A percentile compares a stretch with the other conserved stretches of the same genome.
These are phyloP conservation scores for Clonostachys byssicola DNA, from an alignment of 2,329 filamentous ascomycete genomes.

Conservation along the genomic window DNA sequence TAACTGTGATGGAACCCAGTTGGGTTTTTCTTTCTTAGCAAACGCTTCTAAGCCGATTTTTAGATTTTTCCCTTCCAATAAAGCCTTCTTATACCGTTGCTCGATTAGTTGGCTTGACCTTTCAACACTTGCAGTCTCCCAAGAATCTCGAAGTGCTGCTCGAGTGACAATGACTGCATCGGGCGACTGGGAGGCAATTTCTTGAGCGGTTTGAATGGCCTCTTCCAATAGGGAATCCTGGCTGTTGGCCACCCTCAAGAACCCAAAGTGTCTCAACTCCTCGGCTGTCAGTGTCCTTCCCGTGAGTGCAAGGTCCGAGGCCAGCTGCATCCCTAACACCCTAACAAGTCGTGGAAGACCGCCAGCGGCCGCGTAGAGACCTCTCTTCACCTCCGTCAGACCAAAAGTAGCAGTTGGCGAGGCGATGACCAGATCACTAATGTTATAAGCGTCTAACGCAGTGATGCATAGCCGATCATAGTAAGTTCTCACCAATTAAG, in stretches of 20 bases:
- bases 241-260: slow-evolving; percentile 13
- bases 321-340: slow-evolving; percentile 36
- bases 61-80: slow-evolving; percentile 41
- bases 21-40: slow-evolving; percentile 40
- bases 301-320: slow-evolving; percentile 43
- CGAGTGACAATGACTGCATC: slow-evolving; percentile 34
- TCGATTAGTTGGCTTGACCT: slow-evolving; percentile 29
- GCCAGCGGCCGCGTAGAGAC: slow-evolving; percentile 48
- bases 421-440: slow-evolving; percentile 47
- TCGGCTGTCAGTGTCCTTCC: slow-evolving; percentile 37
- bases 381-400: slow-evolving; percentile 48
- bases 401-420: slow-evolving; percentile 45
- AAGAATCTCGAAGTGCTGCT: slow-evolving; percentile 26
- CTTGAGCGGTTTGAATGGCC: slow-evolving; percentile 24
- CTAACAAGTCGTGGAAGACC: slow-evolving; percentile 46
- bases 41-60: slow-evolving; percentile 45
- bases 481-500: slow-evolving; percentile 40
- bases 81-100: slow-evolving; percentile 29
- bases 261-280: slow-evolving; percentile 27
- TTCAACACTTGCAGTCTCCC: slow-evolving; percentile 35
- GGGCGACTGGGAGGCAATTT: slow-evolving; percentile 23
- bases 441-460: not conserved
- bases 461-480: not conserved
- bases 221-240: slow-evolving; percentile 26
- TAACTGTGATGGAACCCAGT: slow-evolving; percentile 44